Evolutionary conservation across 2,329 filamentous ascomycete genomes (phyloP).

Genomic region (Alternaria dauci): DNA sequence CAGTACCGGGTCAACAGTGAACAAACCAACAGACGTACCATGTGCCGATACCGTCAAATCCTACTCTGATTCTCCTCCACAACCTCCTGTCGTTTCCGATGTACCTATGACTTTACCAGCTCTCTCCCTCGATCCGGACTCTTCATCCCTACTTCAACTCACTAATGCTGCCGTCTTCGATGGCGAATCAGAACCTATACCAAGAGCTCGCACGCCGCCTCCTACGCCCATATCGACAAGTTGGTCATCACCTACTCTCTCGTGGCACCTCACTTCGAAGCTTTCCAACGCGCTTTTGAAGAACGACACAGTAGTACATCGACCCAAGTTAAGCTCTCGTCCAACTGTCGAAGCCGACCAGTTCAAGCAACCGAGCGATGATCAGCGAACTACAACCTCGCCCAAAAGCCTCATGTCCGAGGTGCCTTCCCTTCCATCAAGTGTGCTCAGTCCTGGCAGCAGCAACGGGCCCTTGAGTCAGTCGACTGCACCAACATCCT

Average conservation of each 20-base stretch:
- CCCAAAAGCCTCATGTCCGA: conserved; percentile 24
- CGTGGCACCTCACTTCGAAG: conserved; percentile 36
- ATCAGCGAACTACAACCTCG: conserved; percentile 8
- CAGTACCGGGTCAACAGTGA: conserved; percentile 22
- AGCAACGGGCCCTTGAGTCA: conserved; percentile 39
- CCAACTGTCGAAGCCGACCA: conserved; percentile 34
- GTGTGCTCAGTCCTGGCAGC: conserved; percentile 32
- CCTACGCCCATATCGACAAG: conserved; percentile 31
- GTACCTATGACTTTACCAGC: conserved; percentile 18
- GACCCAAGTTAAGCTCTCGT: conserved; percentile 39
- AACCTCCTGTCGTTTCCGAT: conserved; percentile 26
- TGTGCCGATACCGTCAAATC: conserved; percentile 11
- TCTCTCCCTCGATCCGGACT: conserved; percentile 20
- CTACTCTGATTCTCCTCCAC: conserved; percentile 15
- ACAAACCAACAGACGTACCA: conserved; percentile 25
- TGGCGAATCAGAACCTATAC: conserved; percentile 46
- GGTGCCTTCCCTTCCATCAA: conserved; percentile 37
- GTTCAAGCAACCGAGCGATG: conserved; percentile 14
- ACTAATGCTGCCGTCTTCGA: conserved; percentile 42
- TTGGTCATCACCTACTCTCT: conserved; percentile 42
- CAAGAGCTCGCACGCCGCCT: conserved; percentile 18
- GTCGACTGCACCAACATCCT: conserved; percentile 48
- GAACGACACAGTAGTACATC: conserved; percentile 44
- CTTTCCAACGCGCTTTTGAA: conserved; percentile 39
- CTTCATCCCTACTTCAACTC: conserved; percentile 35